A percentile compares a stretch with the other conserved stretches of the same genome.
Conservation (phyloP, 2,329 filamentous ascomycete species). For the Lachnellula willkommii region DNA sequence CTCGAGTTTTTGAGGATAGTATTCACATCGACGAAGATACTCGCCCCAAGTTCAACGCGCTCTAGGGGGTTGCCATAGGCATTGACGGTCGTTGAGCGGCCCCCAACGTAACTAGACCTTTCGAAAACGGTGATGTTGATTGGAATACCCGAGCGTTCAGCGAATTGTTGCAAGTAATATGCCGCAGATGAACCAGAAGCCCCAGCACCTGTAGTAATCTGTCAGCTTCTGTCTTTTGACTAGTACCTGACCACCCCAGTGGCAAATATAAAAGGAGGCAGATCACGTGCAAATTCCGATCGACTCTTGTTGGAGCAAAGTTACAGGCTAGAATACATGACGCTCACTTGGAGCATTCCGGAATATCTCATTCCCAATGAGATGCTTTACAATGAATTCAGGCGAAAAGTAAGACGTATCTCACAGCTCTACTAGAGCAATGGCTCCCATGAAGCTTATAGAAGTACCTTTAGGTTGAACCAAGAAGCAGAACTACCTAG, state of each 20-base stretch:
- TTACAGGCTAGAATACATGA: neutral
- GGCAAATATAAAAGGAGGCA: too few relatives aligned
- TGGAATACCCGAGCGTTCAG: slow-evolving; percentile 49
- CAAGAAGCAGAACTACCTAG: neutral
- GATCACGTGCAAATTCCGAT: neutral
- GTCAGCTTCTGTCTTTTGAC: neutral
- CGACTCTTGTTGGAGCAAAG: neutral
- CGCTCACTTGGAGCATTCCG: neutral
- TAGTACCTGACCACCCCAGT: too few relatives aligned
- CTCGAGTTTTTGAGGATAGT: slow-evolving; percentile 73
- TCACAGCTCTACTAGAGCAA: neutral
- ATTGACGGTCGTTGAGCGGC: slow-evolving; percentile 79
- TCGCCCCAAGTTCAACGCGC: slow-evolving; percentile 81
- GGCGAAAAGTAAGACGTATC: neutral
- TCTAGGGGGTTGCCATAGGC: slow-evolving; percentile 61
- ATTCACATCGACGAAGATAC: slow-evolving; percentile 85
- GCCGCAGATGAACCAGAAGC: slow-evolving; percentile 82
- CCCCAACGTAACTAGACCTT: slow-evolving; percentile 69
- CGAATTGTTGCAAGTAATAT: slow-evolving; percentile 72
- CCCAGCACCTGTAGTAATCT: slow-evolving; percentile 63
- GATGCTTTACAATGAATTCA: too few relatives aligned
- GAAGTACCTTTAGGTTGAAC: neutral
- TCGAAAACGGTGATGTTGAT: slow-evolving; percentile 88
- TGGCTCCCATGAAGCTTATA: neutral
- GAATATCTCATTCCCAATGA: too few relatives aligned